Conservation (phyloP, 257 asterid genomes). For the Nicotiana sylvestris region DNA sequence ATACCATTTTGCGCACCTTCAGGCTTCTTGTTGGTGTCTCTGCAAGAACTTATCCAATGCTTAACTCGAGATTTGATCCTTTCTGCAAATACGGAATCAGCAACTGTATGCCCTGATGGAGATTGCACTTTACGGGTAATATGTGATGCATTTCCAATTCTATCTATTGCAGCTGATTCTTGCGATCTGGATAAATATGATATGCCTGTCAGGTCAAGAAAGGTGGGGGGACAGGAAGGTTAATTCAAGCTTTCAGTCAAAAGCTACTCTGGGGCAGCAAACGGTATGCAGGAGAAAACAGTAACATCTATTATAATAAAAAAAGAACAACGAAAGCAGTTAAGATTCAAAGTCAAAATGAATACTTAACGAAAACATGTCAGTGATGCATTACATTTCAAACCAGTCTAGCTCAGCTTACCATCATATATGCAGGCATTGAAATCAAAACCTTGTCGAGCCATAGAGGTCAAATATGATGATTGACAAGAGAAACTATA, state of each 20-base stretch:
- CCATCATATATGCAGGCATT: slow-evolving; percentile 90
- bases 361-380: slow-evolving; percentile 3
- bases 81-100: slow-evolving; percentile 68
- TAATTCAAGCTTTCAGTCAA: slow-evolving; percentile 3
- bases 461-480: slow-evolving; percentile 71
- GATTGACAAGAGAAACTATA: slow-evolving; percentile 81
- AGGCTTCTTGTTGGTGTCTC: slow-evolving; percentile 34
- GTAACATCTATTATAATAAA: background rate
- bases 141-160: slow-evolving; percentile 35
- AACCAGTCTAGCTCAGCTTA: slow-evolving; percentile 25
- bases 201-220: slow-evolving; percentile 55
- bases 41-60: slow-evolving; percentile 60
- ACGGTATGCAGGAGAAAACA: background rate
- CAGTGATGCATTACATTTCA: background rate
- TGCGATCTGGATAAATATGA: slow-evolving; percentile 88
- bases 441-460: slow-evolving; percentile 81
- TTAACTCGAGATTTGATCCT: slow-evolving; percentile 72
- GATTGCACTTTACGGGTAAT: slow-evolving; percentile 23
- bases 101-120: slow-evolving; percentile 54
- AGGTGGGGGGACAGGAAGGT: background rate
- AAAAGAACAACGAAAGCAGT: background rate
- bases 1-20: slow-evolving; percentile 53
- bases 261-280: background rate
- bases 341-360: background rate
- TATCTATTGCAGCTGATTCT: slow-evolving; percentile 56